These are phyloP conservation scores for Hanseniaspora thailandica DNA, from an alignment of 805 yeast genomes.

Conservation along the genomic window DNA sequence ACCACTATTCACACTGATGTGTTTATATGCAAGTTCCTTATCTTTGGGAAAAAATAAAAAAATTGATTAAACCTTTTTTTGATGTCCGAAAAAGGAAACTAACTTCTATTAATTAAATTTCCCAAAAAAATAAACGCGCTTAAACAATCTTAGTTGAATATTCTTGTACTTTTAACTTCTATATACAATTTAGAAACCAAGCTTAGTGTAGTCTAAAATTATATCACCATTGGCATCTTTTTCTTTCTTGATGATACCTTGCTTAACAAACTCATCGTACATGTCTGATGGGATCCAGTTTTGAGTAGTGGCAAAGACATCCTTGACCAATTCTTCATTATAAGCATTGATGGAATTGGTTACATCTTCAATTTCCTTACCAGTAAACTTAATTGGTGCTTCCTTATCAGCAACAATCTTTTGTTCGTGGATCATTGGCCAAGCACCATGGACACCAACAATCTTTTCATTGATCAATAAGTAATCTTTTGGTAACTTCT, in stretches of 20 bases:
- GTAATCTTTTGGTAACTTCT: slow-evolving; percentile 45
- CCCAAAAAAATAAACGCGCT: neutral
- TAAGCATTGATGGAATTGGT: slow-evolving; percentile 49
- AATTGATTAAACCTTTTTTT: neutral
- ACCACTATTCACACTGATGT: too few species aligned
- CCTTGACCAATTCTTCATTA: slow-evolving; percentile 52
- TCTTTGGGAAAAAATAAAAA: neutral
- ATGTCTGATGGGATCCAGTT: slow-evolving; percentile 96
- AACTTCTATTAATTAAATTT: neutral
- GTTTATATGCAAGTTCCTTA: too few species aligned
- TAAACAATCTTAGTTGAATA: neutral
- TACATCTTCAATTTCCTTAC: slow-evolving; percentile 47
- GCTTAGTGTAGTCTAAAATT: slow-evolving; percentile 14
- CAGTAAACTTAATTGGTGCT: slow-evolving; percentile 53
- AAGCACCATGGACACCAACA: slow-evolving; percentile 52
- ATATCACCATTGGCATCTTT: slow-evolving; percentile 46
- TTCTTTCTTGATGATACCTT: slow-evolving; percentile 48
- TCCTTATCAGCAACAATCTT: slow-evolving; percentile 39
- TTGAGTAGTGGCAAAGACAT: slow-evolving; percentile 80
- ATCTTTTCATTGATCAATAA: slow-evolving; percentile 56
- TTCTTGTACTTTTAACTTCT: neutral
- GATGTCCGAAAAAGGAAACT: neutral
- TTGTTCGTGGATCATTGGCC: slow-evolving; percentile 55
- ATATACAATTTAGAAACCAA: slow-evolving; percentile 9
- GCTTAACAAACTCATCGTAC: slow-evolving; percentile 58